Base-by-base conservation (phyloP, 1,284 basidiomycete species). In the Ceratobasidium theobromae region DNA sequence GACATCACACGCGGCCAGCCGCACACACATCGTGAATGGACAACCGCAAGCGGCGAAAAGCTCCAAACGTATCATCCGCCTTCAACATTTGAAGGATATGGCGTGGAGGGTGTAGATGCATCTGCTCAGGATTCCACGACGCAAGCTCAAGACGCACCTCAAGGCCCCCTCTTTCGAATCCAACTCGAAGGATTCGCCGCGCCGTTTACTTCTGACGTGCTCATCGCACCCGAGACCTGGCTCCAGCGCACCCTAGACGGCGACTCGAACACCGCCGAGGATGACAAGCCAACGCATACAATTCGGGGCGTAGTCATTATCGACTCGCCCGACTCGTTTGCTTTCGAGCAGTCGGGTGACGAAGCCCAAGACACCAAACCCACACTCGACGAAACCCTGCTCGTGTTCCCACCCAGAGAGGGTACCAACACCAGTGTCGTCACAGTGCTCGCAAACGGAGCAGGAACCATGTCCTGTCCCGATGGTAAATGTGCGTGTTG, bases 391-490 rank as follows among this genome's bases (percentile, higher is more conserved):
- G 89, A 88, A 8, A 84, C 85, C 0, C 75, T 96, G 2, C 72
- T 95, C 8, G 82, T 97, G 3, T 94, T 97, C 70, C 93, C 95
- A 0, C 94, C 95, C 0, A 79, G 84, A 5, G 66, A 73, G 0
- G 77, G 75, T 0, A 76, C 78, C n/a, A n/a, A n/a, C n/a, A 5
- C 81, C 88, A 0, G 91, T 88, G 1, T n/a, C n/a, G n/a, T n/a
- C n/a, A 86, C 87, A 53, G 86, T 82, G 0, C 77, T 95, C 53
- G 77, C 93, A 54, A 88, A 89, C 43, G 96, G 95, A 5, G 86
- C 91, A 73, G 89, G 87, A 8, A 93, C 90, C 0, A 84, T 95
- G 77, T 89, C 91, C 6, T 86, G 92, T 65, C 96, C 96, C 0
- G 79, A 82, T 60, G 91, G 87, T 1, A 89, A 89, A 82, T 91